Evolutionary conservation across 192 early-diverging fungal species (phyloP).

Genomic region (Radiomyces spectabilis): DNA sequence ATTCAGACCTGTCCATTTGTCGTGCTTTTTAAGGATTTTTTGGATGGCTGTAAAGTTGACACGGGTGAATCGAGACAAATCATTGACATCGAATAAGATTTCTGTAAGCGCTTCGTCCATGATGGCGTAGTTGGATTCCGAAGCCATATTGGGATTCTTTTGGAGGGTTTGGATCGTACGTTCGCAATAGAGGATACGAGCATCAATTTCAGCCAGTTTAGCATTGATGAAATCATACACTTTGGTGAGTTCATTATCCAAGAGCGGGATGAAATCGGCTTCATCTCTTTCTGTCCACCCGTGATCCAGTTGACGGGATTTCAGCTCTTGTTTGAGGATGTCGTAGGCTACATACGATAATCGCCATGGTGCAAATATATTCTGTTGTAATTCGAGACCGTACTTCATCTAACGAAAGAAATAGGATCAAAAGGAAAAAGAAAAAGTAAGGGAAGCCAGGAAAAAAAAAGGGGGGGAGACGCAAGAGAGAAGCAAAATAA

Average conservation of each 20-base stretch:
- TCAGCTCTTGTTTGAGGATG: slow-evolving; percentile 76
- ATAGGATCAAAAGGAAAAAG: not conserved
- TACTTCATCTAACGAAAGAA: slow-evolving; percentile 65
- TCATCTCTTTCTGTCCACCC: slow-evolving; percentile 65
- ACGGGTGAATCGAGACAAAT: slow-evolving; percentile 70
- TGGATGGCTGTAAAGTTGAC: slow-evolving; percentile 78
- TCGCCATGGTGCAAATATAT: slow-evolving; percentile 70
- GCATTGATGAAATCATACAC: slow-evolving; percentile 65
- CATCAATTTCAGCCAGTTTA: slow-evolving; percentile 72
- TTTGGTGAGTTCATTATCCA: slow-evolving; percentile 89
- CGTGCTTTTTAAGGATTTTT: slow-evolving; percentile 98
- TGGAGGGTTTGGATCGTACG: slow-evolving; percentile 40
- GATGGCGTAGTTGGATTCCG: slow-evolving; percentile 35
- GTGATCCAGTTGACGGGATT: slow-evolving; percentile 51
- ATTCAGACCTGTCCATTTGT: slow-evolving; percentile 77
- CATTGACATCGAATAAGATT: slow-evolving; percentile 70
- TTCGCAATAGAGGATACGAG: slow-evolving; percentile 66
- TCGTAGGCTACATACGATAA: slow-evolving; percentile 82
- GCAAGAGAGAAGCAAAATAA: no score
- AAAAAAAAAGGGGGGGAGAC: no score
- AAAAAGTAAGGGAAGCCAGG: not conserved
- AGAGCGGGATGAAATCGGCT: slow-evolving; percentile 63
- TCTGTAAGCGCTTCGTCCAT: slow-evolving; percentile 58
- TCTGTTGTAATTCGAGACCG: slow-evolving; percentile 67
- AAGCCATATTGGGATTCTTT: slow-evolving; percentile 43